These are phyloP conservation scores for Akebia trifoliata DNA, from an alignment of 164 flowering plant genomes.

Conservation along the genomic window DNA sequence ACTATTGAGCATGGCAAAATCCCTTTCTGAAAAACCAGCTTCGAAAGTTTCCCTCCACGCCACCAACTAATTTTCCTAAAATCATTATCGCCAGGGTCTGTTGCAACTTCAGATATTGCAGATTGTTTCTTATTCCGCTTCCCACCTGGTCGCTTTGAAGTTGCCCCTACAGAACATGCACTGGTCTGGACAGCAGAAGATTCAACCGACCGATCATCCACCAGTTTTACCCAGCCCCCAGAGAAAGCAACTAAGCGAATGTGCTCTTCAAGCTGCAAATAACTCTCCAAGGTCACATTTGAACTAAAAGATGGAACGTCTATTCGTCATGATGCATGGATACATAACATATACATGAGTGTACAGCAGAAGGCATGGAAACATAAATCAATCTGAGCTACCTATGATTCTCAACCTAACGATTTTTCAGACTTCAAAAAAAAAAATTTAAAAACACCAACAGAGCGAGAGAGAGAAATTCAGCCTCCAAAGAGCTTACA, in stretches of 20 bases:
- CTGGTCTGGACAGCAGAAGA: slow-evolving; percentile 36
- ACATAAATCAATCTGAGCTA: too few relatives aligned
- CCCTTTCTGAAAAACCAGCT: slow-evolving; percentile 60
- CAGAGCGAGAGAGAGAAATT: too few relatives aligned
- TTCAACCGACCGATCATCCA: slow-evolving; percentile 57
- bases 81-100: slow-evolving; percentile 29
- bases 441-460: too few relatives aligned
- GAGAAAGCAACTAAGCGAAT: slow-evolving; percentile 60
- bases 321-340: neutral
- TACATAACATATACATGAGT: neutral
- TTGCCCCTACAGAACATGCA: slow-evolving; percentile 31
- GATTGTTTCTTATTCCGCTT: slow-evolving; percentile 57
- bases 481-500: too few relatives aligned
- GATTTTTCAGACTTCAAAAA: too few relatives aligned
- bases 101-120: slow-evolving; percentile 30
- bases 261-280: slow-evolving; percentile 80
- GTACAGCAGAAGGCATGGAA: neutral
- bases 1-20: slow-evolving; percentile 45
- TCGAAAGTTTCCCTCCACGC: slow-evolving; percentile 71
- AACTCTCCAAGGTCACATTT: slow-evolving; percentile 1
- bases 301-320: neutral
- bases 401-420: too few relatives aligned
- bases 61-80: slow-evolving; percentile 54
- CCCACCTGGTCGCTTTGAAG: slow-evolving; percentile 51
- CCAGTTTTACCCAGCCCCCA: slow-evolving; percentile 75